Evolutionary conservation across 2,329 filamentous ascomycete genomes (phyloP).

Genomic region (Ceratocystis papillata): DNA sequence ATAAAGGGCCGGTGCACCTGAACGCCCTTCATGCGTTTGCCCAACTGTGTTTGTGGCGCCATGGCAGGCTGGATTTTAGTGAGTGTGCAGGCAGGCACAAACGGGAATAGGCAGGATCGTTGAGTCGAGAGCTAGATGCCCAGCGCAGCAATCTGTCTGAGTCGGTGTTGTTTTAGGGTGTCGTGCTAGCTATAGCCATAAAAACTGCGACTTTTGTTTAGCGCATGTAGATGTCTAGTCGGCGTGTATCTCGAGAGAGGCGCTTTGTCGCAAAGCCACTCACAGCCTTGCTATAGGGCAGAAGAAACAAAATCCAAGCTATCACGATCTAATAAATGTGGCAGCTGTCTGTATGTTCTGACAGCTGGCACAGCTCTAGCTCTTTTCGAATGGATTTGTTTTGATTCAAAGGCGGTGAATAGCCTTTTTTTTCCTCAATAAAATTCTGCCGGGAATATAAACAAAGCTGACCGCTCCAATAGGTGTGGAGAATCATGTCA

Average conservation of each 20-base stretch:
- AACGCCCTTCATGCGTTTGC: constrained; percentile 54
- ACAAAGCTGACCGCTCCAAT: too few species aligned
- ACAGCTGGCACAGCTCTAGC: neutral
- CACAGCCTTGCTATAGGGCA: too few species aligned
- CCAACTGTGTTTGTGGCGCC: constrained; percentile 48
- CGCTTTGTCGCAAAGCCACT: too few species aligned
- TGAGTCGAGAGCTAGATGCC: neutral
- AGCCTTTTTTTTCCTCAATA: neutral
- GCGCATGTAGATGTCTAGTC: too few species aligned
- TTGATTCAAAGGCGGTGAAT: neutral
- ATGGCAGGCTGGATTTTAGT: constrained; percentile 32
- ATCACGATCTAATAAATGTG: too few species aligned
- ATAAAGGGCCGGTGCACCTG: constrained; percentile 57
- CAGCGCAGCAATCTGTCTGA: neutral
- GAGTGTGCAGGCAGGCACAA: neutral
- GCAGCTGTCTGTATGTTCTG: too few species aligned
- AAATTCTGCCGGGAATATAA: too few species aligned
- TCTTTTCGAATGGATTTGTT: neutral
- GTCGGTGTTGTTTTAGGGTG: neutral
- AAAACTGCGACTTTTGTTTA: too few species aligned
- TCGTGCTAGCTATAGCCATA: too few species aligned
- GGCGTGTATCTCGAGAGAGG: too few species aligned
- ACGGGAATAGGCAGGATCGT: neutral
- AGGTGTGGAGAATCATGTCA: too few species aligned
- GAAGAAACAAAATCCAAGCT: too few species aligned